Base-by-base conservation (phyloP, 2,329 filamentous ascomycete species). In the Ophiobolus disseminans region DNA sequence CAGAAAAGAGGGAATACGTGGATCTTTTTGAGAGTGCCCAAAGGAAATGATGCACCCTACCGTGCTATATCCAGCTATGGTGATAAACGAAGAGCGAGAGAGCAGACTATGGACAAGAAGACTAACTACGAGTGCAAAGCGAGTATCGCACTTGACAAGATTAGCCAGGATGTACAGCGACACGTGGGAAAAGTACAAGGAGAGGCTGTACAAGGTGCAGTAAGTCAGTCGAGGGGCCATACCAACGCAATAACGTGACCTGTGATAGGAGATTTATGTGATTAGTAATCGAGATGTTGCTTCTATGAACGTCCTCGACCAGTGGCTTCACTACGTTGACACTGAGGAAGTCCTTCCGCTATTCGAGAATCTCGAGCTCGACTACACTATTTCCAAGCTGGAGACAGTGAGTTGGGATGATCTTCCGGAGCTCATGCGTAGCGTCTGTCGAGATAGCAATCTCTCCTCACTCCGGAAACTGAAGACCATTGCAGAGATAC, bases 261-360 rank as follows among this genome's bases (percentile, higher is more conserved):
- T 32, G 7, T 17, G 5, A 13, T 30, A 76, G 73, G 75, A 77
- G 50, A 65, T 77, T 7, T 77, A 76, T 39, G 68, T 75, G 5
- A 76, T 77, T 41, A 76, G 72, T 50, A 77, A 77, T 48, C 60
- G 72, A 36, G 75, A 77, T 46, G 54, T 71, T 34, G 50, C 61
- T 21, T 73, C 73, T 0, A 67, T 76, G 57, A 56, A 58, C 21
- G 57, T 61, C 22, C 65, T 77, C 1, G 75, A 77, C 45, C 54
- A 75, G 9, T 77, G 75, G 75, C 66, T 76, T 2, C 45, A 76
- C 23, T 68, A 69, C 34, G 56, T 77, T 39, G 73, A 76, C 40
- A 76, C 73, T 0, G 55, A 71, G n/a, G 59, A 76, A 39, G 57
- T 60, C 14, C 43, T 75, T 4, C 73, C 70, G 4, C 55, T 75